Evolutionary conservation across 1,284 basidiomycete species (phyloP).

Genomic region (Leccinum huronense): DNA sequence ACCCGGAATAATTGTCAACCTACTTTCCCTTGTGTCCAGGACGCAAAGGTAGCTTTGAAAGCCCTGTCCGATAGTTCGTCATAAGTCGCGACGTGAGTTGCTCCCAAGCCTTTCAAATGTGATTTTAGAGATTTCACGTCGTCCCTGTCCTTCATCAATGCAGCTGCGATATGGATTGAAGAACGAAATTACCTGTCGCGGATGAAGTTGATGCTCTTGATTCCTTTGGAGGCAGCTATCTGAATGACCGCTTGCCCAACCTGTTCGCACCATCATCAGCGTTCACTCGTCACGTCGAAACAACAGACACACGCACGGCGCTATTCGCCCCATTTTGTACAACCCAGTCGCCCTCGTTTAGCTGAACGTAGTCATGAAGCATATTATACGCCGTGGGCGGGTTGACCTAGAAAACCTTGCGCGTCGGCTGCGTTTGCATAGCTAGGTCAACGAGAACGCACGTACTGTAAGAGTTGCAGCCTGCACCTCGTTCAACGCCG

Average conservation of each 20-base stretch:
- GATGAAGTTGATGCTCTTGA: conserved; percentile 78
- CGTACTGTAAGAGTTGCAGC: conserved; percentile 69
- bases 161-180: not conserved
- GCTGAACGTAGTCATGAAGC: conserved; percentile 65
- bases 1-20: not conserved
- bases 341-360: conserved; percentile 70
- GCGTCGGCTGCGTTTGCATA: not conserved
- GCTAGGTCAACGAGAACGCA: conserved; percentile 17
- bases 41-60: conserved; percentile 49
- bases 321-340: conserved; percentile 86
- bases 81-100: conserved; percentile 72
- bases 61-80: conserved; percentile 61
- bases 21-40: conserved; percentile 62
- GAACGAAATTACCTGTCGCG: conserved; percentile 53
- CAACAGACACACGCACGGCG: conserved; percentile 47
- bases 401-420: conserved; percentile 56
- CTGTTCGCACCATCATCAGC: conserved; percentile 36
- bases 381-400: conserved; percentile 82
- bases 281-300: not conserved
- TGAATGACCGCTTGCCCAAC: conserved; percentile 81
- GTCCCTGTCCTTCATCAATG: conserved; percentile 39
- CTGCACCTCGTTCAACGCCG: conserved; percentile 54
- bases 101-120: conserved; percentile 60
- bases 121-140: conserved; percentile 50
- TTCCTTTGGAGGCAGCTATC: conserved; percentile 63